Conservation (phyloP, 2,329 filamentous ascomycete genomes). For the Hortaea werneckii region DNA sequence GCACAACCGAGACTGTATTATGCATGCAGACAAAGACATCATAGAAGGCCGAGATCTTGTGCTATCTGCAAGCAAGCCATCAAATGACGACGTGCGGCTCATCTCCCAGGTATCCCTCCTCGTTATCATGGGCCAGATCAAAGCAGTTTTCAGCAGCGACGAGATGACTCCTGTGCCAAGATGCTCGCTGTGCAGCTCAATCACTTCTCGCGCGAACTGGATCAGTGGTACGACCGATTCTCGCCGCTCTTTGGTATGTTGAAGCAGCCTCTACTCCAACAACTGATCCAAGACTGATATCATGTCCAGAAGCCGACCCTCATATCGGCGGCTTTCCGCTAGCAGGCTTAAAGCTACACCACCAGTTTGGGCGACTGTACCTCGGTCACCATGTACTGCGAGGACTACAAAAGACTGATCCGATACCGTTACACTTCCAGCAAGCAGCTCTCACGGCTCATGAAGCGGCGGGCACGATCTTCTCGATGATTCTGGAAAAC, state of each 20-base stretch:
- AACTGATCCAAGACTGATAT: too few species aligned
- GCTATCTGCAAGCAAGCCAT: constrained; percentile 41
- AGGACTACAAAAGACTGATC: constrained; percentile 34
- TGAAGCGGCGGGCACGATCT: constrained; percentile 35
- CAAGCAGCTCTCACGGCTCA: constrained; percentile 39
- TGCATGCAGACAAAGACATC: constrained; percentile 44
- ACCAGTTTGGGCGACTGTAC: constrained; percentile 45
- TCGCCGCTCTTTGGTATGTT: constrained; percentile 12
- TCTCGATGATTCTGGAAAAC: constrained; percentile 36
- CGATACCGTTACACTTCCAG: constrained; percentile 39
- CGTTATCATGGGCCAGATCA: constrained; percentile 46
- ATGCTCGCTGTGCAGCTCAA: constrained; percentile 44
- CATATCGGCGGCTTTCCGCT: constrained; percentile 11
- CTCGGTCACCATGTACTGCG: constrained; percentile 41
- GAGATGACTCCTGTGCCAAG: constrained; percentile 42
- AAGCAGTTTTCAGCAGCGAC: constrained; percentile 47
- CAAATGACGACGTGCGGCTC: constrained; percentile 46
- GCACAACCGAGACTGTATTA: constrained; percentile 49
- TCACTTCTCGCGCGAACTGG: constrained; percentile 30
- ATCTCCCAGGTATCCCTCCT: constrained; percentile 50
- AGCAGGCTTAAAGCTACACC: constrained; percentile 38
- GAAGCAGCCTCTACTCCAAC: constrained; percentile 7
- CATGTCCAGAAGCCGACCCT: not conserved
- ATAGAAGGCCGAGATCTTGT: constrained; percentile 50
- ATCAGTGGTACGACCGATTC: constrained; percentile 35